Evolutionary conservation across 2,329 filamentous ascomycete species (phyloP), one percentile per base, ranked within the genome.

Genomic region (Diaporthe helianthi): DNA sequence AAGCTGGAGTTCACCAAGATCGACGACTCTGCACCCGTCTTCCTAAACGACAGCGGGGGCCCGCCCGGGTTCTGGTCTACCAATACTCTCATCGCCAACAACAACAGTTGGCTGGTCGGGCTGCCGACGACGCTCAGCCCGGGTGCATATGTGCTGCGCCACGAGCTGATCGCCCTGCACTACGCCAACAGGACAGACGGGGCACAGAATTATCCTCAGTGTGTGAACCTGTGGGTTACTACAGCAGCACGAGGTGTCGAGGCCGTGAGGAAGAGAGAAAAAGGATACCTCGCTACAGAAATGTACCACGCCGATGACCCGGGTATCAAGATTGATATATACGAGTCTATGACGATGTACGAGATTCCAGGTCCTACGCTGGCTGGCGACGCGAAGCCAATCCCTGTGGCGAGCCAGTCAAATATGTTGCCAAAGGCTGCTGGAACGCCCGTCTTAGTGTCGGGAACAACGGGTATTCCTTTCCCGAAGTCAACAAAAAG

Each of bases 141-240:
- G 0, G 85, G 85, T 1, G 80, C 83, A 71, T 88, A 87, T 72
- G 83, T 88, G 38, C 75, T 88, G 38, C 80, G 86, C 2, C 85
- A 87, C 73, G 86, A 88, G 76, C 80, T 82, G 54, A 82, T 84
- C 69, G 86, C 81, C 24, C 65, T 78, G 69, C 76, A 78, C 51
- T 77, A 71, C 31, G 76, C 76, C 12, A 72, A 61, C n/a, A 29
- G 66, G 52, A 55, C 44, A 19, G 69, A 71, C 12, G 75, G 76
- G 1, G 76, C 76, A 58, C 76, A 78, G 71, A 78, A 77, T 47
- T 78, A 78, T n/a, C 76, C 76, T 17, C 69, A 76, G 13, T 78
- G 76, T 29, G 47, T 78, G 26, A 78, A 78, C 51, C 24, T 78
- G 24, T 77, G 74, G 74, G 75, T 78, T 7, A 71, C 74, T 52